Conservation (phyloP, 1,284 basidiomycete genomes). For the Moesziomyces sp. region DNA sequence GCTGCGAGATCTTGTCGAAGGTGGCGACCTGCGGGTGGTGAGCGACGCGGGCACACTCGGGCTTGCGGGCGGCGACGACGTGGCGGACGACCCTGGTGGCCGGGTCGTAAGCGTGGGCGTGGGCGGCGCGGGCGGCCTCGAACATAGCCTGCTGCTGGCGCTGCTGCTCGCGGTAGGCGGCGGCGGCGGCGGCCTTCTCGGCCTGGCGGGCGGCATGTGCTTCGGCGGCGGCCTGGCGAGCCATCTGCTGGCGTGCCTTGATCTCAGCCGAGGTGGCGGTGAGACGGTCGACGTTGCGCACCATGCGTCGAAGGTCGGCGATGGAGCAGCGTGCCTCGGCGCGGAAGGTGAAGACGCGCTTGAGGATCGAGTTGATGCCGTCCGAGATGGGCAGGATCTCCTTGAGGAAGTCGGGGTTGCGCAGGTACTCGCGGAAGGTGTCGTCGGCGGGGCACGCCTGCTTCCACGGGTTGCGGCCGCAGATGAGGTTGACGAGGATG, state of each 20-base stretch:
- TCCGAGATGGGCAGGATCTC: slow-evolving; percentile 66
- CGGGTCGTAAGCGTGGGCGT: slow-evolving; percentile 18
- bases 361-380: slow-evolving; percentile 63
- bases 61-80: slow-evolving; percentile 33
- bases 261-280: slow-evolving; percentile 62
- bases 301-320: slow-evolving; percentile 53
- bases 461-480: slow-evolving; percentile 88
- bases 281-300: slow-evolving; percentile 57
- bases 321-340: slow-evolving; percentile 60
- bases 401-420: slow-evolving; percentile 62
- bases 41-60: slow-evolving; percentile 18
- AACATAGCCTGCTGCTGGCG: slow-evolving; percentile 38
- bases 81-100: slow-evolving; percentile 27
- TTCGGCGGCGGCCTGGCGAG: slow-evolving; percentile 42
- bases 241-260: slow-evolving; percentile 40
- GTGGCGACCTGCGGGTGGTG: slow-evolving; percentile 38
- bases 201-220: slow-evolving; percentile 40
- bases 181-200: slow-evolving; percentile 42
- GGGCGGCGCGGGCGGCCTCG: slow-evolving; percentile 34
- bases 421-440: slow-evolving; percentile 72
- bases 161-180: slow-evolving; percentile 30
- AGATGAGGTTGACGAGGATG: slow-evolving; percentile 87
- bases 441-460: slow-evolving; percentile 78
- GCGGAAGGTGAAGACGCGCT: slow-evolving; percentile 63
- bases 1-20: slow-evolving; percentile 19